A percentile compares a stretch with the other conserved stretches of the same genome.
Evolutionary conservation across 116 monocot species (phyloP).

Genomic region (Trichopus zeylanicus): DNA sequence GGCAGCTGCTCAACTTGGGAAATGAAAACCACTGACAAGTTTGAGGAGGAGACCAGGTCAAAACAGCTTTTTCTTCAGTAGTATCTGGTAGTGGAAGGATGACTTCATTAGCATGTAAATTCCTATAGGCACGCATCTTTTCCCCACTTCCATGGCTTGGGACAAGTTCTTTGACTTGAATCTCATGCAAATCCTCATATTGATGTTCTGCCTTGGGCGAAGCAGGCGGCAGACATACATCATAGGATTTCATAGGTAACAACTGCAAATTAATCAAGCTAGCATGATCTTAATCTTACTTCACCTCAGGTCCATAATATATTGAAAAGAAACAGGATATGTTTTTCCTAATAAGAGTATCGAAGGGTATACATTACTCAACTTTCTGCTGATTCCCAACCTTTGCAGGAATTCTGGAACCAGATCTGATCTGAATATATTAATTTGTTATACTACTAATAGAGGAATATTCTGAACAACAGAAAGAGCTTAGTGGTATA

Average conservation of each 20-base stretch:
- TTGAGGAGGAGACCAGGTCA: not conserved
- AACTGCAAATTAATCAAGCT: slow-evolving; percentile 7
- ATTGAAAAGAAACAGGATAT: not conserved
- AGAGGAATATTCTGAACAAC: not conserved
- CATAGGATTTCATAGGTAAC: slow-evolving; percentile 2
- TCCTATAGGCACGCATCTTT: not conserved
- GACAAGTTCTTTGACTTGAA: not conserved
- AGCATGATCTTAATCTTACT: not conserved
- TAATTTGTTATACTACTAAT: not conserved
- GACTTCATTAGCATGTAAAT: not conserved
- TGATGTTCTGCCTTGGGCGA: slow-evolving; percentile 1
- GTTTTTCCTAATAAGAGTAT: too few species aligned
- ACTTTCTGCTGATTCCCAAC: slow-evolving; percentile 10
- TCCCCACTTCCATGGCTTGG: not conserved
- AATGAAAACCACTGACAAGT: not conserved
- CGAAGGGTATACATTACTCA: slow-evolving; percentile 9
- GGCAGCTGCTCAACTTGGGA: not conserved
- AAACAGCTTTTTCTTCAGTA: not conserved
- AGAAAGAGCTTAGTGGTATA: not conserved
- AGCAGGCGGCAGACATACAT: not conserved
- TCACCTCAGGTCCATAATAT: not conserved
- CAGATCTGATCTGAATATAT: slow-evolving; percentile 21
- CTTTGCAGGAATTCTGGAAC: slow-evolving; percentile 12
- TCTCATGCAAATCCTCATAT: not conserved
- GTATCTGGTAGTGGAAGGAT: not conserved